Conservation (phyloP, 768 basidiomycete genomes). For the Leccinellum rugosiceps region DNA sequence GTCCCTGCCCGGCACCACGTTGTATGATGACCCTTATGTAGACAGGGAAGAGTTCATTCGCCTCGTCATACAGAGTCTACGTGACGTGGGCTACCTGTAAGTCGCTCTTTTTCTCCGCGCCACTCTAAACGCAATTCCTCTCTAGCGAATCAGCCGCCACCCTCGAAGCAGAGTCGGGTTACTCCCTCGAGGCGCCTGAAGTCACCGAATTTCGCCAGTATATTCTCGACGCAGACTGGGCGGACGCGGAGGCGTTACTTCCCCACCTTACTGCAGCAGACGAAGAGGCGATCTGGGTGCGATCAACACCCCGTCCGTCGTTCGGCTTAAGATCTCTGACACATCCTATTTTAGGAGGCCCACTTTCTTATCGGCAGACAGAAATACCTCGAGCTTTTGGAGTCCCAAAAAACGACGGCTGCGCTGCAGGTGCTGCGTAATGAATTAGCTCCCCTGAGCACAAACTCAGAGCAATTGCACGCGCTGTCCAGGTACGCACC, state of each 20-base stretch:
- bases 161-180: slow-evolving; percentile 91
- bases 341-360: slow-evolving; percentile 53
- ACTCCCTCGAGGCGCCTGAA: slow-evolving; percentile 72
- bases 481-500: slow-evolving; percentile 74
- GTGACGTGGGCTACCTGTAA: slow-evolving; percentile 81
- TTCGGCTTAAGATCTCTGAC: slow-evolving; percentile 16
- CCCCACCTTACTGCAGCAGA: slow-evolving; percentile 65
- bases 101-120: slow-evolving; percentile 23
- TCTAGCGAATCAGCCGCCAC: slow-evolving; percentile 82
- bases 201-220: slow-evolving; percentile 79
- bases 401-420: slow-evolving; percentile 71
- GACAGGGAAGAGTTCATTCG: slow-evolving; percentile 91
- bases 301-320: slow-evolving; percentile 27
- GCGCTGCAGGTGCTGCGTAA: slow-evolving; percentile 85
- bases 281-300: slow-evolving; percentile 66
- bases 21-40: slow-evolving; percentile 76
- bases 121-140: slow-evolving; percentile 10
- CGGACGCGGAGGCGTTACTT: slow-evolving; percentile 69
- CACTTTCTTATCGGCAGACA: slow-evolving; percentile 89
- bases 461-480: slow-evolving; percentile 80
- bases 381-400: slow-evolving; percentile 93
- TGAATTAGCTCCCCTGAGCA: slow-evolving; percentile 81
- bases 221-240: slow-evolving; percentile 79
- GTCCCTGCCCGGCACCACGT: slow-evolving; percentile 63
- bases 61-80: slow-evolving; percentile 81